Conservation (phyloP, 2,329 filamentous ascomycete species). For the Cryphonectria carpinicola region DNA sequence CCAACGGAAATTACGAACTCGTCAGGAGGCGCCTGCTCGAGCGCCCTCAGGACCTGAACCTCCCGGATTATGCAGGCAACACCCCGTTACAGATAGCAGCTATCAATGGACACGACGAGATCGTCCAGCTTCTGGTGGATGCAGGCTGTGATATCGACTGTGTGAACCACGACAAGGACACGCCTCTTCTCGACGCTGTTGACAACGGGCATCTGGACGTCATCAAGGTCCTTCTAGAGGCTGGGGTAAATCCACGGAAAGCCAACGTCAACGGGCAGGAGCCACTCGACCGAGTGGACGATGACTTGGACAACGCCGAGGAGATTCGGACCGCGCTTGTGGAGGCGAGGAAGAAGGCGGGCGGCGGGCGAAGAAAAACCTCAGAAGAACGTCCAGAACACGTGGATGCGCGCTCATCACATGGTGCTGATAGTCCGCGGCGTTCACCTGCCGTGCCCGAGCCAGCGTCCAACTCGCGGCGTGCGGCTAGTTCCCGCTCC, state of each 20-base stretch:
- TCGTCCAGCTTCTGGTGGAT: conserved; percentile 84
- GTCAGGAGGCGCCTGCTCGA: conserved; percentile 77
- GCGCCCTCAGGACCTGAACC: conserved; percentile 84
- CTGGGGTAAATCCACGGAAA: conserved; percentile 89
- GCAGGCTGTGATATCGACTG: conserved; percentile 85
- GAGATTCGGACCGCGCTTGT: conserved; percentile 75
- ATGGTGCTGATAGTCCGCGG: conserved; percentile 61
- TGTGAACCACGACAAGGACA: conserved; percentile 82
- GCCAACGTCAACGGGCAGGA: conserved; percentile 93
- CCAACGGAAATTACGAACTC: conserved; percentile 78
- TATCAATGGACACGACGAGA: conserved; percentile 81
- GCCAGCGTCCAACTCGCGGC: conserved; percentile 44
- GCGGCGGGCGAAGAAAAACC: conserved; percentile 56
- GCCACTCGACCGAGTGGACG: conserved; percentile 80
- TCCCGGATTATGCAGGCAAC: conserved; percentile 93
- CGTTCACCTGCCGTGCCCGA: conserved; percentile 53
- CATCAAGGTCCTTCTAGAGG: conserved; percentile 79
- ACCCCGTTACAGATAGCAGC: conserved; percentile 93
- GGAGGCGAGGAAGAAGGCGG: conserved; percentile 60
- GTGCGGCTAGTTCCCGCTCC: conserved; percentile 59
- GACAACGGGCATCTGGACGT: conserved; percentile 93
- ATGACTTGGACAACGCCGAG: conserved; percentile 75
- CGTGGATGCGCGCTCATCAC: conserved; percentile 49
- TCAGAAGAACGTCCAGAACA: conserved; percentile 60
- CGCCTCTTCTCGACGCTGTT: conserved; percentile 91